A percentile compares a stretch with the other conserved stretches of the same genome.
Conservation (phyloP, 176 grass and related monocot species). For the Oryza glaberrima region DNA sequence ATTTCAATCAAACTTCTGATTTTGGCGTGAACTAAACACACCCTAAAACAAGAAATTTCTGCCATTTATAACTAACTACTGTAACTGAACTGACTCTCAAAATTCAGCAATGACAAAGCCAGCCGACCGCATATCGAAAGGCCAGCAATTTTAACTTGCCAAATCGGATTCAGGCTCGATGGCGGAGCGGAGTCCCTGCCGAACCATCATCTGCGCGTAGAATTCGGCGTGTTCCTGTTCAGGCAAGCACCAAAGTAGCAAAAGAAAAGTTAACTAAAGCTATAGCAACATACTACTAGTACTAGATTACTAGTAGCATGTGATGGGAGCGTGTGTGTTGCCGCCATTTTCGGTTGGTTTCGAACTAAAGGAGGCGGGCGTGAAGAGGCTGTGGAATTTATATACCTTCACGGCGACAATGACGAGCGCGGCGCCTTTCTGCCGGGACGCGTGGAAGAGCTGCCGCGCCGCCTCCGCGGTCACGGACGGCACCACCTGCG, state of each 20-base stretch:
- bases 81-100: background rate
- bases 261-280: background rate
- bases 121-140: too few relatives aligned
- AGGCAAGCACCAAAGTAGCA: background rate
- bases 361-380: background rate
- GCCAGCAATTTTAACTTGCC: slow-evolving; percentile 24
- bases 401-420: slow-evolving; percentile 69
- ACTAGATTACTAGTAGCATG: background rate
- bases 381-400: background rate
- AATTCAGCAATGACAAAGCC: background rate
- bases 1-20: too few relatives aligned
- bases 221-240: slow-evolving; percentile 84
- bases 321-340: background rate
- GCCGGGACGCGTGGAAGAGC: slow-evolving; percentile 67
- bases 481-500: slow-evolving; percentile 67
- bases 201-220: slow-evolving; percentile 73
- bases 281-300: background rate
- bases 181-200: slow-evolving; percentile 59
- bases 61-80: background rate
- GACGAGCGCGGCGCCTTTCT: slow-evolving; percentile 63
- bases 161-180: slow-evolving; percentile 74
- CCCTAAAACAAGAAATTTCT: background rate
- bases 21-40: too few relatives aligned
- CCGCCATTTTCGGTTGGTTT: background rate
- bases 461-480: slow-evolving; percentile 54